phyloP scores from a whole-genome alignment of 192 early-diverging fungal species.

The Gaertneriomyces sp. region DNA sequence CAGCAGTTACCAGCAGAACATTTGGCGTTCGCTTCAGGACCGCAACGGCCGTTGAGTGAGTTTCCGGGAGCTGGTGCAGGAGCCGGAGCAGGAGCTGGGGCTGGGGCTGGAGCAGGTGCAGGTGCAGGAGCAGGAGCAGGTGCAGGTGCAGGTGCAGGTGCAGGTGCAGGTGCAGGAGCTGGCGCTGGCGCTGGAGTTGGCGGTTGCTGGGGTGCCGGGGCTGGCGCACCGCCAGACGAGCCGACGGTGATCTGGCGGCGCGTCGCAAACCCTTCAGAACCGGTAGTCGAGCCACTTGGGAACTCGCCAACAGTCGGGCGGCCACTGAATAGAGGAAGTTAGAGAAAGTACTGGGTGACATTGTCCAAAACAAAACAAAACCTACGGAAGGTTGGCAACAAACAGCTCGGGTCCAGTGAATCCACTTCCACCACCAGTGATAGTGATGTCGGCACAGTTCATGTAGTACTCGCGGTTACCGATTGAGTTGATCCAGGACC shows the following conservation, averaged over 20 bases:
- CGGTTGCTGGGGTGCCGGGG: neutral
- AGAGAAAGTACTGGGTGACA: too few relatives aligned
- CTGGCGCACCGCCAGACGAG: neutral
- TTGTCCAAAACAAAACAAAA: too few relatives aligned
- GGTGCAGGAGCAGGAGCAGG: neutral
- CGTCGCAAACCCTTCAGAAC: neutral
- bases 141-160: neutral
- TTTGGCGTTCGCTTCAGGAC: too few relatives aligned
- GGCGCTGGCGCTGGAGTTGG: neutral
- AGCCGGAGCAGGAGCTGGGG: neutral
- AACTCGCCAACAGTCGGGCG: neutral
- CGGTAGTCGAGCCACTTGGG: neutral
- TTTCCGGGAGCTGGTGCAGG: neutral
- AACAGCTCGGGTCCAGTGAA: slow-evolving; percentile 37
- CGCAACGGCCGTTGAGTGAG: too few relatives aligned
- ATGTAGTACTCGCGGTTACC: slow-evolving; percentile 70
- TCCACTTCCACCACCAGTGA: slow-evolving; percentile 35
- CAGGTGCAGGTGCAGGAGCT: neutral
- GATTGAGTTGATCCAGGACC: slow-evolving; percentile 64
- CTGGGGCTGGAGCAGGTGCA: neutral
- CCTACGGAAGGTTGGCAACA: slow-evolving; percentile 19
- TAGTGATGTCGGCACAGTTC: slow-evolving; percentile 60
- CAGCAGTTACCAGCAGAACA: too few relatives aligned
- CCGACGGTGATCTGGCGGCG: slow-evolving; percentile 5
- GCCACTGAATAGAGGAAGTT: neutral